phyloP scores from a whole-genome alignment of 129 eudicot genomes.

The Artemisia annua region DNA sequence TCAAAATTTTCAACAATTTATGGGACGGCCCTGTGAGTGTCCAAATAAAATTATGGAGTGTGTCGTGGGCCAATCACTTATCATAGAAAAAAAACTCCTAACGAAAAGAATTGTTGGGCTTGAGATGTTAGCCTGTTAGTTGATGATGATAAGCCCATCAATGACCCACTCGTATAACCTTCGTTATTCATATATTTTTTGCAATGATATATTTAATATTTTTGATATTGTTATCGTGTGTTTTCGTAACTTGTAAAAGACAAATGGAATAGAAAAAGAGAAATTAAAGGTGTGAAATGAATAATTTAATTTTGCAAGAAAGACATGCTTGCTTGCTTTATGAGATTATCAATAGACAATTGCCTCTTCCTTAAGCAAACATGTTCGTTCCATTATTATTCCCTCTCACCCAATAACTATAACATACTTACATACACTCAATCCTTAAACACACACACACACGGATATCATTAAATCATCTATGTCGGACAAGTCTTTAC shows the following conservation, averaged over 20 bases:
- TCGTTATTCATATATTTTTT: too few relatives aligned
- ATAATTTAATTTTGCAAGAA: not conserved
- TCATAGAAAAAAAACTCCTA: too few relatives aligned
- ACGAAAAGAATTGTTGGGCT: too few relatives aligned
- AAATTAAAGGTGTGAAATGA: not conserved
- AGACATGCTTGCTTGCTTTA: slow-evolving; percentile 21
- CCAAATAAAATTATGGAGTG: too few relatives aligned
- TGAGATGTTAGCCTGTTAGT: too few relatives aligned
- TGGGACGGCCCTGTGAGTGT: too few relatives aligned
- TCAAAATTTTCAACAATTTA: too few relatives aligned
- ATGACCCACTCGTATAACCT: too few relatives aligned
- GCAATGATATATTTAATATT: too few relatives aligned
- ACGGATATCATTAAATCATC: slow-evolving; percentile 9
- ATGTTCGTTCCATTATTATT: not conserved
- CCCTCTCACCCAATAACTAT: slow-evolving; percentile 22
- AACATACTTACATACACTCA: slow-evolving; percentile 7
- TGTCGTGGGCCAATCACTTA: too few relatives aligned
- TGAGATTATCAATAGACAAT: slow-evolving; percentile 8
- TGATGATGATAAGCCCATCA: too few relatives aligned
- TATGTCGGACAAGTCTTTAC: slow-evolving; percentile 48
- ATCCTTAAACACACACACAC: not conserved
- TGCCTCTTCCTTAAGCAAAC: slow-evolving; percentile 36
- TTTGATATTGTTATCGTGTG: too few relatives aligned
- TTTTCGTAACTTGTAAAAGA: not conserved
- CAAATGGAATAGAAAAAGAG: not conserved